phyloP scores from a whole-genome alignment of 2,329 filamentous ascomycete species.

The Aspergillus cejpii region DNA sequence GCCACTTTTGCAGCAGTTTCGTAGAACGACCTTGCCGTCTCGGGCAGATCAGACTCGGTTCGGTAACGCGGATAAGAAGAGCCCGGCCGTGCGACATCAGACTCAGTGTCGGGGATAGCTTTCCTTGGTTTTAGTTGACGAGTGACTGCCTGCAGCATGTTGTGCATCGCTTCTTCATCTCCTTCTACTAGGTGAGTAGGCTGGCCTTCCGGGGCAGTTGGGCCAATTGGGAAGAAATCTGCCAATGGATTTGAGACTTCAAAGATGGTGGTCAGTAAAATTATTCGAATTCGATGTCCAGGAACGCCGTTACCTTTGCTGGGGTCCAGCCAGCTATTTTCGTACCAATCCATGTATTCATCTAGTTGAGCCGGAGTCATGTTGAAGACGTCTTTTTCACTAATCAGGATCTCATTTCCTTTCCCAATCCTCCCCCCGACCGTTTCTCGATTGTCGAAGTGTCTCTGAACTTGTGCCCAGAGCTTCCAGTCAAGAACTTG shows the following conservation, averaged over 20 bases:
- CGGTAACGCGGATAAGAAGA: constrained; percentile 47
- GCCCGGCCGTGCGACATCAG: constrained; percentile 43
- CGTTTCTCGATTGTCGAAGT: constrained; percentile 30
- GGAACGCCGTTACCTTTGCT: constrained; percentile 20
- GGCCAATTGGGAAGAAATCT: constrained; percentile 39
- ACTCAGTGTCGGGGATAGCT: constrained; percentile 34
- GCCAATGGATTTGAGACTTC: constrained; percentile 31
- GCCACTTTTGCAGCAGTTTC: constrained; percentile 46
- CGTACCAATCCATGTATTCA: constrained; percentile 74
- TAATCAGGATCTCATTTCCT: constrained; percentile 49
- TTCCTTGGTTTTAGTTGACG: constrained; percentile 35
- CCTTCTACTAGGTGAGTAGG: constrained; percentile 10
- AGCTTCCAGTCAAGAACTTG: constrained; percentile 63
- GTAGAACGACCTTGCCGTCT: constrained; percentile 45
- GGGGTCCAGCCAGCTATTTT: constrained; percentile 52
- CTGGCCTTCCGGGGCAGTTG: constrained; percentile 15
- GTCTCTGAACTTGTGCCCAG: constrained; percentile 55
- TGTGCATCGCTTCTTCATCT: constrained; percentile 26
- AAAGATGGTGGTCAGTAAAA: constrained; percentile 1
- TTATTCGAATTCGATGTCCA: not conserved
- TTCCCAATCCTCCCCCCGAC: constrained; percentile 35
- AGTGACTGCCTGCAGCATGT: constrained; percentile 42
- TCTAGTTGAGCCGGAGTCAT: constrained; percentile 61
- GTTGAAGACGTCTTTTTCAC: constrained; percentile 55
- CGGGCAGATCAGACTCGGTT: constrained; percentile 43